Evolutionary conservation across 768 basidiomycete genomes (phyloP).

Genomic region (Pleurotus platypus): DNA sequence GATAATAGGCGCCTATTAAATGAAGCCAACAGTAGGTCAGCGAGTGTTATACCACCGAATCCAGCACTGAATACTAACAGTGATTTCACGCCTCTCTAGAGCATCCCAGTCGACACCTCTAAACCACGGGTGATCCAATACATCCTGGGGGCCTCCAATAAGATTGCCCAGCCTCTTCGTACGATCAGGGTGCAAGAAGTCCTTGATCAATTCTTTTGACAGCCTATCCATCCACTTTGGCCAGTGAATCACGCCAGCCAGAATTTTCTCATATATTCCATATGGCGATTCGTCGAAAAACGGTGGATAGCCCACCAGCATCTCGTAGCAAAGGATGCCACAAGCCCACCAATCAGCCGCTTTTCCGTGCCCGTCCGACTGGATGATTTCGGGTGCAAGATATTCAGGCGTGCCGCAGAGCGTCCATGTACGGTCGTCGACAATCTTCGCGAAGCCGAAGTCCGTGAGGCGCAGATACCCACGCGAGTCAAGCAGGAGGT

Average conservation of each 20-base stretch:
- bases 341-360: constrained; percentile 99
- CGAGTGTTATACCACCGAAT: no score
- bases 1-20: constrained; percentile 74
- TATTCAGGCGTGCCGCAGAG: constrained; percentile 96
- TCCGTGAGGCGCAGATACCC: constrained; percentile 96
- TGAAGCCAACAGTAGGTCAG: not conserved
- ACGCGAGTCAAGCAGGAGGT: constrained; percentile 89
- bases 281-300: constrained; percentile 98
- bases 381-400: constrained; percentile 96
- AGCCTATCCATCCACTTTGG: constrained; percentile 87
- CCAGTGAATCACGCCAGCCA: constrained; percentile 85
- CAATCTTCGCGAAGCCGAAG: constrained; percentile 97
- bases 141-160: constrained; percentile 87
- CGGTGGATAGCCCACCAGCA: constrained; percentile 98
- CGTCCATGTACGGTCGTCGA: constrained; percentile 97
- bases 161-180: constrained; percentile 91
- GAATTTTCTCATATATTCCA: constrained; percentile 97
- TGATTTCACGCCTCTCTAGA: constrained; percentile 80
- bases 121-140: constrained; percentile 93
- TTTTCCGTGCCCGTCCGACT: constrained; percentile 96
- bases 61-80: constrained; percentile 40
- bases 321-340: constrained; percentile 95
- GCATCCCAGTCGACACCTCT: constrained; percentile 92
- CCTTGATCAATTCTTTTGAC: constrained; percentile 83
- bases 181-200: constrained; percentile 89